A percentile compares a stretch with the other conserved stretches of the same genome.
Conservation (phyloP, 2,329 filamentous ascomycete species). For the Acrodontium crateriforme region DNA sequence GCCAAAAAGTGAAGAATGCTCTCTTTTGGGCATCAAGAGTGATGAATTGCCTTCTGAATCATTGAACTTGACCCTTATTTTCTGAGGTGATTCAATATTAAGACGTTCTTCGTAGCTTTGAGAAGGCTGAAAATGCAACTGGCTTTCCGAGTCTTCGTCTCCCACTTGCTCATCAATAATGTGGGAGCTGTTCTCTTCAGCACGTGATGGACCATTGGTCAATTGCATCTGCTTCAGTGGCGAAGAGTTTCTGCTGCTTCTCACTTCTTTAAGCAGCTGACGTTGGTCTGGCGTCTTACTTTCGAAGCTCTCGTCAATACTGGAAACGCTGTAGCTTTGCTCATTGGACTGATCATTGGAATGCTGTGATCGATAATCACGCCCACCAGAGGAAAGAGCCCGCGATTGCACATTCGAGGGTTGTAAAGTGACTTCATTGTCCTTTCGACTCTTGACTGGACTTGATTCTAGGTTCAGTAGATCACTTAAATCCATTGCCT, state of each 20-base stretch:
- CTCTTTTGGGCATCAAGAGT: slow-evolving; percentile 5
- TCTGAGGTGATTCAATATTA: slow-evolving; percentile 22
- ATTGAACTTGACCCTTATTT: slow-evolving; percentile 23
- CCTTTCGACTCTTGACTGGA: slow-evolving; percentile 13
- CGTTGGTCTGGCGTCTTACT: slow-evolving; percentile 19
- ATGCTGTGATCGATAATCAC: no score
- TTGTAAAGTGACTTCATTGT: no score
- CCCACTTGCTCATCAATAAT: slow-evolving; percentile 1
- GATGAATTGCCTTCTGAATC: slow-evolving; percentile 13
- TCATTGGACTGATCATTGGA: no score
- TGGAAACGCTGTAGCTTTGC: no score
- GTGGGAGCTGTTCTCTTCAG: not conserved
- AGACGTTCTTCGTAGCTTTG: slow-evolving; percentile 24
- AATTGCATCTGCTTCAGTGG: not conserved
- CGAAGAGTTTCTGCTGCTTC: not conserved
- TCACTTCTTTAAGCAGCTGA: slow-evolving; percentile 16
- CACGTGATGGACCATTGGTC: not conserved
- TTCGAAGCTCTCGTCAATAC: slow-evolving; percentile 9
- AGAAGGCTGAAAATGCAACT: no score
- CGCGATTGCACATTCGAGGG: no score
- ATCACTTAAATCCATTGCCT: slow-evolving; percentile 15
- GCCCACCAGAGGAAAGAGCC: no score
- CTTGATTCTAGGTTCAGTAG: slow-evolving; percentile 10
- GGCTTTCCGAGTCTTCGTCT: no score
- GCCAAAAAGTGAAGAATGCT: slow-evolving; percentile 17